Base-by-base conservation (phyloP, 805 yeast species). In the Starmerella potacharoeniae region DNA sequence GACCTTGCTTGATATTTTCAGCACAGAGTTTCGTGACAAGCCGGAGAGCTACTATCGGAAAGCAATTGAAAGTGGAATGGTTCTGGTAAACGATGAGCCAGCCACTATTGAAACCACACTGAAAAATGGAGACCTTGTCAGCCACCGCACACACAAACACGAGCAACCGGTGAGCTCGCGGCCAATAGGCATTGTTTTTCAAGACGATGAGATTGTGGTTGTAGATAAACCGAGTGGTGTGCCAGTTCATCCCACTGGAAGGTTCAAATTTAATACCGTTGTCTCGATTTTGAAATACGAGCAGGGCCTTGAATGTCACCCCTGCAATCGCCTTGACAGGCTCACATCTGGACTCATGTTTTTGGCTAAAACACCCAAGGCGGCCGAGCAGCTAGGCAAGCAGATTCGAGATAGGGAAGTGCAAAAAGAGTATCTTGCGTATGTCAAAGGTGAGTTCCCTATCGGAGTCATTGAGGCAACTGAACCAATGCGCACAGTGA, bases 211-310 rank as follows among this genome's bases (percentile, higher is more conserved):
- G 50, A 66, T 88, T 28, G 74, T 93, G 5, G 95, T 86, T 3
- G 83, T 93, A 28, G 95, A 91, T 67, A 93, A 93, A 61, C 98
- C 98, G 0, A 78, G 93, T 4, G 97, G 98, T 0, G 77, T 93
- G 2, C 97, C 98, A 0, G 95, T 87, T 0, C 98, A 93, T 67
- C 97, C 98, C 4, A 84, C 96, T 0, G 98, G 97, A 3, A 61
- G 73, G 54, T 91, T 81, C 69, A 72, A 91, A 55, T 86, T 77
- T 68, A 91, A 91, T 66, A 80, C 95, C 0, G 77, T 87, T 22
- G 86, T 95, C 10, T 83, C 82, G 66, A 79, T 88, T 4, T 69
- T 93, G 60, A 83, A 86, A 67, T 79, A 80, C 53, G 95, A 90
- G 62, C 67, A 75, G 56, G 83, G 83, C 0, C 71, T 77, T 43